A percentile compares a stretch with the other conserved stretches of the same genome.
These are phyloP conservation scores for Fusarium tricinctum DNA, from an alignment of 2,329 filamentous ascomycete genomes.

Conservation along the genomic window DNA sequence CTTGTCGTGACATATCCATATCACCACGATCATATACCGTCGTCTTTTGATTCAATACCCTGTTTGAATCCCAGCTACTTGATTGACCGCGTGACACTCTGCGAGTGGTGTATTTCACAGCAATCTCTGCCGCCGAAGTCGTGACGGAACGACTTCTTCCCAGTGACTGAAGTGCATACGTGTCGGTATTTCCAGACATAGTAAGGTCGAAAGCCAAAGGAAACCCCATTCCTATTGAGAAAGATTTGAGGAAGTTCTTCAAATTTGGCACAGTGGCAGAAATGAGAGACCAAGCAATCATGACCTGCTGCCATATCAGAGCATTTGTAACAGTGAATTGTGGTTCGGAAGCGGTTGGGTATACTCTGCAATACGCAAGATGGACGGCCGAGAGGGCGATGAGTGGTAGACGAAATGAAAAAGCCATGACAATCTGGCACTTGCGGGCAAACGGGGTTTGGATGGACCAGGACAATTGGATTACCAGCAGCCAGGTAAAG, in stretches of 20 bases:
- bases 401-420: conserved; percentile 42
- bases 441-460: conserved; percentile 34
- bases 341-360: conserved; percentile 25
- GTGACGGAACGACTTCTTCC: conserved; percentile 21
- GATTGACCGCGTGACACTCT: too few relatives aligned
- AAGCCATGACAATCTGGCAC: conserved; percentile 37
- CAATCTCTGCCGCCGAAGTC: conserved; percentile 12
- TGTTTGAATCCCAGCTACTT: conserved; percentile 31
- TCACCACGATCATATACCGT: conserved; percentile 6
- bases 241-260: conserved; percentile 43
- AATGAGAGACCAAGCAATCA: conserved; percentile 41
- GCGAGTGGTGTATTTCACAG: not conserved
- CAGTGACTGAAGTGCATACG: conserved; percentile 38
- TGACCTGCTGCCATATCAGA: conserved; percentile 33
- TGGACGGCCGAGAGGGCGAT: conserved; percentile 39
- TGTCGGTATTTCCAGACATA: conserved; percentile 6
- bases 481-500: conserved; percentile 25
- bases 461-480: conserved; percentile 34
- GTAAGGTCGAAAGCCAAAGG: conserved; percentile 32
- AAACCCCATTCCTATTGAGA: conserved; percentile 44
- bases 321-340: conserved; percentile 38
- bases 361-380: conserved; percentile 15
- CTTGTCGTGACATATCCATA: conserved; percentile 28
- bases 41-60: conserved; percentile 14
- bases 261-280: conserved; percentile 42